Conservation (phyloP, 176 grass and related monocot genomes). For the Oryza punctata region DNA sequence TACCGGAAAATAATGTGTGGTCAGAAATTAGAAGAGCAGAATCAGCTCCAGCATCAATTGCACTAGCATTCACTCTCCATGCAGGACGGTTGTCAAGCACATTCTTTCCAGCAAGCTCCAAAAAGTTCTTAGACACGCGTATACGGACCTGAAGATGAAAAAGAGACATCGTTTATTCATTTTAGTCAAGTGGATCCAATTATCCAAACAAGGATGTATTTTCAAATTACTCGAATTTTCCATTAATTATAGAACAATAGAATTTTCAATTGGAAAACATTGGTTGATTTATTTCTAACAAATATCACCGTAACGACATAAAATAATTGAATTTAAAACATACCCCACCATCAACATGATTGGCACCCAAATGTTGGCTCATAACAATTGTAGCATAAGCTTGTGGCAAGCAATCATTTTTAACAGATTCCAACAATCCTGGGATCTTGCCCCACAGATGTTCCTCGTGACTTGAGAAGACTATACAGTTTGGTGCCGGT, state of each 20-base stretch:
- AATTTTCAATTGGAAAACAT: background rate
- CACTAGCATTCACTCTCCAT: conserved; percentile 72
- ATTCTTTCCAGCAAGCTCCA: conserved; percentile 70
- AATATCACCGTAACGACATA: conserved; percentile 8
- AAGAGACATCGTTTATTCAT: conserved; percentile 7
- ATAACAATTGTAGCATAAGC: conserved; percentile 67
- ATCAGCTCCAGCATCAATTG: conserved; percentile 56
- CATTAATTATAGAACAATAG: background rate
- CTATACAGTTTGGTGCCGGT: conserved; percentile 36
- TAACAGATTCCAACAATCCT: conserved; percentile 60
- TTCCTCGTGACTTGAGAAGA: conserved; percentile 72
- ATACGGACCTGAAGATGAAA: conserved; percentile 57
- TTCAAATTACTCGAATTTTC: background rate
- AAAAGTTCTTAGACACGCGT: conserved; percentile 65
- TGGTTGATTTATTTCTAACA: background rate
- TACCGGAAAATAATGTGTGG: conserved; percentile 81
- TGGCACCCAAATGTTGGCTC: conserved; percentile 61
- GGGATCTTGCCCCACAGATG: conserved; percentile 67
- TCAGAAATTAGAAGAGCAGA: conserved; percentile 85
- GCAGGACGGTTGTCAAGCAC: conserved; percentile 53
- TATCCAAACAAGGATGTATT: background rate
- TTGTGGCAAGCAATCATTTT: conserved; percentile 63
- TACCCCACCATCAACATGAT: conserved; percentile 82
- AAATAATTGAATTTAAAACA: background rate
- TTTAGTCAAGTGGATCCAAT: background rate